Conservation (phyloP, 2,329 filamentous ascomycete genomes). For the Exophiala aquamarina region DNA sequence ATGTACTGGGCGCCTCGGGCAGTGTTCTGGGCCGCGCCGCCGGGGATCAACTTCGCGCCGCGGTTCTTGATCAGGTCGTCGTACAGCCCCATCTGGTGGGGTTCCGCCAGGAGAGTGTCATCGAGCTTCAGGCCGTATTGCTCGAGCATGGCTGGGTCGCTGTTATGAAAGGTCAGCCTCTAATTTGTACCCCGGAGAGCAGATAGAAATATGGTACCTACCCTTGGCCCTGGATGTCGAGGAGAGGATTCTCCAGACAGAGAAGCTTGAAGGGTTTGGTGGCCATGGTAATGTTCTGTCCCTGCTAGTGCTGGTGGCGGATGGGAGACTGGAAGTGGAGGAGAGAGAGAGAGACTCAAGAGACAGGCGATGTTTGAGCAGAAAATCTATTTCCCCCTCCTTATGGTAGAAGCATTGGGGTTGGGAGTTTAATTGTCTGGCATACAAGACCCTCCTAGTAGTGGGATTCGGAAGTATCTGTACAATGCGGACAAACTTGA, state of each 20-base stretch:
- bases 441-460: no score
- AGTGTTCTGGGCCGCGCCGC: slow-evolving; percentile 96
- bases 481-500: no score
- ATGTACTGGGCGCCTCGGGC: slow-evolving; percentile 92
- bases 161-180: slow-evolving; percentile 41
- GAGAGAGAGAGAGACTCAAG: not conserved
- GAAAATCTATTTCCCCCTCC: no score
- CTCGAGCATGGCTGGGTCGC: slow-evolving; percentile 78
- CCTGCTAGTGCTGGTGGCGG: not conserved
- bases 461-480: no score
- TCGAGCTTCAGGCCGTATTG: slow-evolving; percentile 95
- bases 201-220: no score
- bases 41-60: slow-evolving; percentile 90
- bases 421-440: no score
- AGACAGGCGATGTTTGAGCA: not conserved
- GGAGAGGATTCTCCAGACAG: slow-evolving; percentile 94
- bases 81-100: slow-evolving; percentile 73
- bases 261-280: slow-evolving; percentile 82
- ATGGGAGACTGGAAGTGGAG: not conserved
- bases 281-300: slow-evolving; percentile 66
- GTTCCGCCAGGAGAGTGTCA: slow-evolving; percentile 84
- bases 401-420: no score
- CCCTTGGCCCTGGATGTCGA: slow-evolving; percentile 87
- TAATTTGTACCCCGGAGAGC: no score
- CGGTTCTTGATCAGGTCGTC: slow-evolving; percentile 92